These are phyloP conservation scores for Rhizophagus sp. DNA, from an alignment of 192 early-diverging fungal species.

Conservation along the genomic window DNA sequence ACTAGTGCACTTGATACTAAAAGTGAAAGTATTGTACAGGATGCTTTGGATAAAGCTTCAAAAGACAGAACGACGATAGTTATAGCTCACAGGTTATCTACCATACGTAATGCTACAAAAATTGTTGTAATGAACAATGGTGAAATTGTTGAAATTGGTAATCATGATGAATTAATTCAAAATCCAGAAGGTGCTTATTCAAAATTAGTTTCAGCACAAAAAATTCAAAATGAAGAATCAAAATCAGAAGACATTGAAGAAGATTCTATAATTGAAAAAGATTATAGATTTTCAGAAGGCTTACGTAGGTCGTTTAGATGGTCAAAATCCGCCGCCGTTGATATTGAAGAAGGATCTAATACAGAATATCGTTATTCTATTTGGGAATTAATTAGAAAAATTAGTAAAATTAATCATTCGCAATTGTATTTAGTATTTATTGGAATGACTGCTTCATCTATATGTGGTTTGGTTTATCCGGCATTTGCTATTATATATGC, in stretches of 20 bases:
- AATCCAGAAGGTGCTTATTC: constrained; percentile 50
- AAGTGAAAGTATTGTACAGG: constrained; percentile 73
- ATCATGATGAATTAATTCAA: constrained; percentile 65
- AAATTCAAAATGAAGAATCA: constrained; percentile 34
- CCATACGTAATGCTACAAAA: constrained; percentile 74
- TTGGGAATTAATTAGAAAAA: too few relatives aligned
- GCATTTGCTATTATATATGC: too few relatives aligned
- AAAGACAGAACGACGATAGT: constrained; percentile 80
- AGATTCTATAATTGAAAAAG: background rate
- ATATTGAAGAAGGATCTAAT: background rate
- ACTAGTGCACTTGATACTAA: constrained; percentile 86
- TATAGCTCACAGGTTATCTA: constrained; percentile 84
- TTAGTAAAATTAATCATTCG: too few relatives aligned
- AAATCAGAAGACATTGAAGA: background rate
- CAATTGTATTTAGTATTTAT: too few relatives aligned
- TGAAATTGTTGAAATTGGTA: constrained; percentile 66
- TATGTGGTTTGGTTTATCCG: too few relatives aligned
- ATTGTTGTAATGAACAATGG: constrained; percentile 79
- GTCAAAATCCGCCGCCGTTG: background rate
- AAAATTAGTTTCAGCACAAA: constrained; percentile 59
- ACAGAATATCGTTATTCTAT: too few relatives aligned
- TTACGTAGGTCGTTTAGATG: too few relatives aligned
- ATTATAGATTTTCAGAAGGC: background rate
- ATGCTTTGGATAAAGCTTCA: constrained; percentile 71
- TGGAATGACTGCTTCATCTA: too few relatives aligned